Evolutionary conservation across 1,139 yeast genomes (phyloP), one percentile per base, ranked within the genome.

Genomic region (Zygosaccharomyces sapae): DNA sequence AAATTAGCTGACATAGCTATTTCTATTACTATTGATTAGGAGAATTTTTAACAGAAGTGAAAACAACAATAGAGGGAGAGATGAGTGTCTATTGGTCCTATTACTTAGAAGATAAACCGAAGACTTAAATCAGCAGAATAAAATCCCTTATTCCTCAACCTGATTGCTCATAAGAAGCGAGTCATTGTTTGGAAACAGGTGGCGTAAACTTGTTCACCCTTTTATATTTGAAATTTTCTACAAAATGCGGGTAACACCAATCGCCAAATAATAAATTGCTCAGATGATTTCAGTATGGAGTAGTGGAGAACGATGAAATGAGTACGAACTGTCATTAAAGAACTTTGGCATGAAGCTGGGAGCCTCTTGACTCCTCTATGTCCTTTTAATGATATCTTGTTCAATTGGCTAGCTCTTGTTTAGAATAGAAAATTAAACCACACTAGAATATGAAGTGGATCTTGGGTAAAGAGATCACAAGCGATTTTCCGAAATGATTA

Each of bases 1-100:
- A 92, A 79, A 63, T 85, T 76, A 58, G 82, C 71, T 58, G 84
- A 77, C 84, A 80, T 79, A 51, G 31, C 65, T 9, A 44, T 30
- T 5, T 7, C 29, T 25, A 49, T 38, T 43, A 20, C 12, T 36
- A 16, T 31, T 12, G 27, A 37, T 29, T 24, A 10, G 29, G 10
- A 33, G 19, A 29, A 38, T 10, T 16, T 27, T 9, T 12, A 42
- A 38, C 24, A 16, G 33, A 43, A 41, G 34, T 13, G 4, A 38
- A 30, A 30, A 31, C 30, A 25, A 34, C 41, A 34, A 45, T 20
- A 27, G 43, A 22, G 49, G 33, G 46, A 42, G 49, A 41, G 47
- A 41, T 29, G 27, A 29, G 18, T 8, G 3, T 31, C 4, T 31
- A 13, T 7, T 13, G 3, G 20, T 31, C 34, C 33, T 36, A 20